phyloP scores from a whole-genome alignment of 768 basidiomycete species.

The Dioszegia crocea region DNA sequence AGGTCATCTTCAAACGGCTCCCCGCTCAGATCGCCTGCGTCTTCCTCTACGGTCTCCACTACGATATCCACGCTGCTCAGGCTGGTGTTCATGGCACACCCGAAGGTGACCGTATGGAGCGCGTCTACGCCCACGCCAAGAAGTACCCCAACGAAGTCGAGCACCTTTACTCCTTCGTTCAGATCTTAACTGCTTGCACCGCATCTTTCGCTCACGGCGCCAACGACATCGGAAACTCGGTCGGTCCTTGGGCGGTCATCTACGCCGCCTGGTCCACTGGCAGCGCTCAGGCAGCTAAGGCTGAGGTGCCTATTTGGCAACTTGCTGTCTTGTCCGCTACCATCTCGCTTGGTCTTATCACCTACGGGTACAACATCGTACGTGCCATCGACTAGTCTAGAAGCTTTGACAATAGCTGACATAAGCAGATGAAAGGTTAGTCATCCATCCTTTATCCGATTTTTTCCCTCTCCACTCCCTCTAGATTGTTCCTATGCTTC shows the following conservation, averaged over 20 bases:
- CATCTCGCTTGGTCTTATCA: constrained; percentile 39
- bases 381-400: no score
- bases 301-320: constrained; percentile 48
- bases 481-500: background rate
- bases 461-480: no score
- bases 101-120: constrained; percentile 44
- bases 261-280: constrained; percentile 51
- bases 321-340: constrained; percentile 46
- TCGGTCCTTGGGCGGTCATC: constrained; percentile 52
- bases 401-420: no score
- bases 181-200: constrained; percentile 53
- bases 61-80: constrained; percentile 46
- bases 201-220: constrained; percentile 54
- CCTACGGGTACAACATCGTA: constrained; percentile 52
- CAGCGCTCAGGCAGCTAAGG: constrained; percentile 35
- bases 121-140: constrained; percentile 45
- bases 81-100: constrained; percentile 45
- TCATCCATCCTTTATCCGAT: background rate
- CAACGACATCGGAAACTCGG: constrained; percentile 52
- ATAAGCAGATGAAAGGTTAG: constrained; percentile 49
- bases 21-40: constrained; percentile 30
- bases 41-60: constrained; percentile 33
- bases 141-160: constrained; percentile 53
- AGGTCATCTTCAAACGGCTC: constrained; percentile 22
- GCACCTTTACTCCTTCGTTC: constrained; percentile 53